Conservation (phyloP, 495 filamentous ascomycete genomes). For the Penicillium nucicola region DNA sequence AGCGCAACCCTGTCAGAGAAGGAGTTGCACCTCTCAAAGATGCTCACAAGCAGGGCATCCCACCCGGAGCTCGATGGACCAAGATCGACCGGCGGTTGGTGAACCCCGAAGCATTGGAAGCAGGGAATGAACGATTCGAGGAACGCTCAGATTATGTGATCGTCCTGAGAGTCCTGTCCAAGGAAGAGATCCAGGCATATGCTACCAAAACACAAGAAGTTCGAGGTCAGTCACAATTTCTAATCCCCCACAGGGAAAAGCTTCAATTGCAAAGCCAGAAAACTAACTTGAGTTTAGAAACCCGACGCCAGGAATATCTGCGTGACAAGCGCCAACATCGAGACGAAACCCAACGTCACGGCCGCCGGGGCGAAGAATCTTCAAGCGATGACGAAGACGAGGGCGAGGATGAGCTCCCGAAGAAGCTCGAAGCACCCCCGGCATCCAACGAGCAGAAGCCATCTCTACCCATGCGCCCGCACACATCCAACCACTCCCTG, state of each 20-base stretch:
- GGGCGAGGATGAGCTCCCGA: constrained; percentile 28
- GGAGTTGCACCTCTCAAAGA: constrained; percentile 88
- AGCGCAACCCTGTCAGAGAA: constrained; percentile 72
- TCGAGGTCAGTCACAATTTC: constrained; percentile 54
- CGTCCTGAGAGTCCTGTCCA: constrained; percentile 72
- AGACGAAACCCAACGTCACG: constrained; percentile 32
- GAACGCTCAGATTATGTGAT: constrained; percentile 81
- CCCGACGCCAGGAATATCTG: constrained; percentile 32
- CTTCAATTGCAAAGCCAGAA: neutral
- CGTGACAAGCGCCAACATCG: constrained; percentile 32
- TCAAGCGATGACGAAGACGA: constrained; percentile 44
- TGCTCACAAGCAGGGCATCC: constrained; percentile 68
- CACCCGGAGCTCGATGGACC: constrained; percentile 78
- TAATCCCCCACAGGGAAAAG: neutral
- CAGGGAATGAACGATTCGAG: constrained; percentile 77
- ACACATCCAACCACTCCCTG: constrained; percentile 7
- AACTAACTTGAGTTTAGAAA: constrained; percentile 26
- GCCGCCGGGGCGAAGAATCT: constrained; percentile 27
- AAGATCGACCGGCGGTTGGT: constrained; percentile 82
- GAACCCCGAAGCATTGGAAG: constrained; percentile 74
- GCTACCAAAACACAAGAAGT: constrained; percentile 72
- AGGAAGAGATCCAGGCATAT: constrained; percentile 79
- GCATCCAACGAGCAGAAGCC: constrained; percentile 5
- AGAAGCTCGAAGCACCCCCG: constrained; percentile 33
- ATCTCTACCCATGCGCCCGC: constrained; percentile 18